Evolutionary conservation across 1,284 basidiomycete species (phyloP).

Genomic region (Ustilago shanxiensis): DNA sequence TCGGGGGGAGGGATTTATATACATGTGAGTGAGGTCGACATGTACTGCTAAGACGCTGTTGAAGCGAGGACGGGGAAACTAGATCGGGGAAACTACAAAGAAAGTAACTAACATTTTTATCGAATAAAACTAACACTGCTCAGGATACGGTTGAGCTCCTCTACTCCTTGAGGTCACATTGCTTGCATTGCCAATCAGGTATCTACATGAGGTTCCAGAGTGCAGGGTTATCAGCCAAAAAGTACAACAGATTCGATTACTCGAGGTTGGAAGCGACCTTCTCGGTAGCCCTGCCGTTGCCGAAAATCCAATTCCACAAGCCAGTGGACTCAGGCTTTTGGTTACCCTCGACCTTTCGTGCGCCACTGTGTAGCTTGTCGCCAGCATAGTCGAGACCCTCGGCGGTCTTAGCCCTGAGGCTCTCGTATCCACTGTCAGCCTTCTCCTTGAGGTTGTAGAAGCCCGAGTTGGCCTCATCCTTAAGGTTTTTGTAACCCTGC

Average conservation of each 20-base stretch:
- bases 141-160: neutral
- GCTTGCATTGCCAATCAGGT: neutral
- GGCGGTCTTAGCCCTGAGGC: conserved; percentile 32
- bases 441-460: conserved; percentile 43
- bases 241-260: conserved; percentile 13
- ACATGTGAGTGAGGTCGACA: no score
- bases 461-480: conserved; percentile 37
- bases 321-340: conserved; percentile 46
- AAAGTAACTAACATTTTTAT: no score
- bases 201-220: neutral
- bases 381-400: conserved; percentile 47
- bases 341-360: conserved; percentile 38
- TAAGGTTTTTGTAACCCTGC: conserved; percentile 45
- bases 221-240: neutral
- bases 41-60: no score
- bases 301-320: conserved; percentile 54
- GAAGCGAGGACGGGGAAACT: neutral
- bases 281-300: conserved; percentile 42
- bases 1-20: no score
- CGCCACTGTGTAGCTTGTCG: conserved; percentile 46
- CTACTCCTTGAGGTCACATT: neutral
- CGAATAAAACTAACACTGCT: neutral
- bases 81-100: no score
- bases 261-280: conserved; percentile 49
- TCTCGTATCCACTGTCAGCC: conserved; percentile 42